Percentiles rank a stretch among this genome's conserved stretches.
Conservation (phyloP, 129 eudicot genomes). For the Chrysanthemum makinoi region DNA sequence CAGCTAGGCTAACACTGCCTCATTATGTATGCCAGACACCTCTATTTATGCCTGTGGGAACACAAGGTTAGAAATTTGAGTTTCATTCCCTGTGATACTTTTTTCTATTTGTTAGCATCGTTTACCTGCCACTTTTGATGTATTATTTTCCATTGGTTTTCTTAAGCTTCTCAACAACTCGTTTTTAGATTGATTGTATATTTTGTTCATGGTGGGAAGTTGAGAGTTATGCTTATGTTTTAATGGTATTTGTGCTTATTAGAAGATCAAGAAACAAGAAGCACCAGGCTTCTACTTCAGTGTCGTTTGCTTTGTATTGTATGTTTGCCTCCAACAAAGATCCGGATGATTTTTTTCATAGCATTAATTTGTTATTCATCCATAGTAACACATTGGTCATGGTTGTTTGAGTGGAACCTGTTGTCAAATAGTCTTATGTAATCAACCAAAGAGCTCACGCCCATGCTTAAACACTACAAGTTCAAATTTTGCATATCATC, state of each 20-base stretch:
- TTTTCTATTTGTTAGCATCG: slow-evolving; percentile 10
- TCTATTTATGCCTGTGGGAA: slow-evolving; percentile 97
- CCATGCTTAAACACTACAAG: neutral
- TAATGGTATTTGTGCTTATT: neutral
- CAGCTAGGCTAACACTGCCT: slow-evolving; percentile 82
- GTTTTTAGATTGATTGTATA: neutral
- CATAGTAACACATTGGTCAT: neutral
- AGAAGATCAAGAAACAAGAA: neutral
- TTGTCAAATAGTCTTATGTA: neutral
- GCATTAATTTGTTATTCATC: too few species aligned
- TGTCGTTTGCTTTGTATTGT: neutral
- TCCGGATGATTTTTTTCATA: too few species aligned
- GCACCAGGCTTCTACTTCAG: neutral
- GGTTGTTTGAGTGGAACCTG: neutral
- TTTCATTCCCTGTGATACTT: slow-evolving; percentile 6
- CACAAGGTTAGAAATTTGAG: slow-evolving; percentile 60
- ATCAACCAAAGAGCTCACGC: neutral
- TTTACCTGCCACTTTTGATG: neutral
- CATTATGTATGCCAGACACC: slow-evolving; percentile 82
- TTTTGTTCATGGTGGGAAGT: neutral
- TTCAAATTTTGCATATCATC: neutral
- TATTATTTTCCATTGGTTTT: neutral
- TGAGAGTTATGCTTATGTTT: neutral
- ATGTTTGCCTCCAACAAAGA: too few species aligned
- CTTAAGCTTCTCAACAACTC: neutral